Percentiles rank a stretch among this genome's conserved stretches.
phyloP scores from a whole-genome alignment of 1,284 basidiomycete genomes.

The Sanguinoderma infundibulare region DNA sequence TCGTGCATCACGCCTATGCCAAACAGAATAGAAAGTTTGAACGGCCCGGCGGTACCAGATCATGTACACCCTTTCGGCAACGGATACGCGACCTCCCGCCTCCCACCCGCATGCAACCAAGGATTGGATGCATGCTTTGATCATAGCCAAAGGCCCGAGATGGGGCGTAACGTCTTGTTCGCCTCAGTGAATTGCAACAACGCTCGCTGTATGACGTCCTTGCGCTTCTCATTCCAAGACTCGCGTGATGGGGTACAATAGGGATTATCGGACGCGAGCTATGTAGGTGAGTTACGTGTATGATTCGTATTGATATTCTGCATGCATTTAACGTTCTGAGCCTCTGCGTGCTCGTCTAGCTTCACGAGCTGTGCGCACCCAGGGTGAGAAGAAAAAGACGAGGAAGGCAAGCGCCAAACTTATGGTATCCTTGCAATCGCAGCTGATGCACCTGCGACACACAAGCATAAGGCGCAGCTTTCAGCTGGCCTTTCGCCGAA shows the following conservation, averaged over 20 bases:
- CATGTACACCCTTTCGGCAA: background rate
- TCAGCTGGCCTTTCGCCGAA: background rate
- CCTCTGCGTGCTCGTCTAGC: too few relatives aligned
- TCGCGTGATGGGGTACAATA: background rate
- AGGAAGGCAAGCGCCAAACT: background rate
- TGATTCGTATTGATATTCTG: background rate
- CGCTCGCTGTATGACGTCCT: background rate
- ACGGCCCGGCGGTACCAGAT: background rate
- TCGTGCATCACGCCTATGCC: background rate
- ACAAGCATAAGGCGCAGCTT: background rate
- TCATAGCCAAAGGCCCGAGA: too few relatives aligned
- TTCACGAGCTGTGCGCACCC: background rate
- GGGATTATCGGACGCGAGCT: background rate
- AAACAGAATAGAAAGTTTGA: too few relatives aligned
- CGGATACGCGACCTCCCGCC: background rate
- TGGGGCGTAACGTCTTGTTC: too few relatives aligned
- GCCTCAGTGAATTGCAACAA: too few relatives aligned
- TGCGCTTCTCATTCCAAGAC: background rate
- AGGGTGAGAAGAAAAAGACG: background rate
- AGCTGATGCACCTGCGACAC: background rate
- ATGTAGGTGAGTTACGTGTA: background rate
- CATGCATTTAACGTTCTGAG: too few relatives aligned
- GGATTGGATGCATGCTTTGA: background rate
- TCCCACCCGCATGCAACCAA: background rate
- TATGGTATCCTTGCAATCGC: background rate